These are phyloP conservation scores for Ophiostoma australiae DNA, from an alignment of 2,329 filamentous ascomycete genomes.

Conservation along the genomic window DNA sequence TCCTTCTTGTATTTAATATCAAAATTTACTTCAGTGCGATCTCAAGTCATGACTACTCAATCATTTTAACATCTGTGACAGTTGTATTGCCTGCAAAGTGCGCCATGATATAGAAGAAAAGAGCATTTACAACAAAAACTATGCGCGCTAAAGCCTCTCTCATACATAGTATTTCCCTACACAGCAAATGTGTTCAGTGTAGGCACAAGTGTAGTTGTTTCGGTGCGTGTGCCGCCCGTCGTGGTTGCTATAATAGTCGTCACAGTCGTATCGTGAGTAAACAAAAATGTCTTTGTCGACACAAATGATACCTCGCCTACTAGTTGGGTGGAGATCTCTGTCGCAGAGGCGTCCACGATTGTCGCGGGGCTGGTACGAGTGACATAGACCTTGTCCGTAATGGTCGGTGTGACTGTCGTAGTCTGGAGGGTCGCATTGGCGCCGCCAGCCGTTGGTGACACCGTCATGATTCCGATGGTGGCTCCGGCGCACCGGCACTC, in stretches of 20 bases:
- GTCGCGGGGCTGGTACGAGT: slow-evolving; percentile 1
- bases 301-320: slow-evolving; percentile 16
- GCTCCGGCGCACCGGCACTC: slow-evolving; percentile 19
- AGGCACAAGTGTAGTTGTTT: not conserved
- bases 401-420: slow-evolving; percentile 11
- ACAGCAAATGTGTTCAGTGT: not conserved
- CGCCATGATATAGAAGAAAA: not conserved
- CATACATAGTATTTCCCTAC: not conserved
- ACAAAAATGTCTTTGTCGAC: slow-evolving; percentile 12
- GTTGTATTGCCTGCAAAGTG: not conserved
- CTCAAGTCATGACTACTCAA: not conserved
- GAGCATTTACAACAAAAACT: not conserved
- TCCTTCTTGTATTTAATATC: not conserved
- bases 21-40: not conserved
- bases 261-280: not conserved
- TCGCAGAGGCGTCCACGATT: not conserved
- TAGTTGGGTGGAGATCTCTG: slow-evolving; percentile 9
- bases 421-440: not conserved
- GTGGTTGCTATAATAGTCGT: slow-evolving; percentile 3
- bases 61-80: not conserved
- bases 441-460: not conserved
- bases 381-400: not conserved
- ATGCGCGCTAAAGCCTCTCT: not conserved
- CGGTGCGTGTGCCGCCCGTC: slow-evolving; percentile 16
- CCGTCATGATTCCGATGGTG: slow-evolving; percentile 3